Conservation (phyloP, 2,329 filamentous ascomycete species). For the Penicillium sp. region DNA sequence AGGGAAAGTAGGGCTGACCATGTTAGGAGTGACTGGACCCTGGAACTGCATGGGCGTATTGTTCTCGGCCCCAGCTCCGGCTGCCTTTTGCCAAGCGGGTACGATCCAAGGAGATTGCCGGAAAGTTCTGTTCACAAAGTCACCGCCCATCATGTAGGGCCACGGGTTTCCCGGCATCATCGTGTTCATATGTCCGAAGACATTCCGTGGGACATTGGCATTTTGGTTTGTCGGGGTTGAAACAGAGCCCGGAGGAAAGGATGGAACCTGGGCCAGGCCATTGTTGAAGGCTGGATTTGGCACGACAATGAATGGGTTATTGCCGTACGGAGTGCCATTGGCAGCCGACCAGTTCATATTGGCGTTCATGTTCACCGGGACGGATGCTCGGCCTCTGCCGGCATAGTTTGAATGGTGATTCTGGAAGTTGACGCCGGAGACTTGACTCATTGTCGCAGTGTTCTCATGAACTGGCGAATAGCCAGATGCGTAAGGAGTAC, state of each 20-base stretch:
- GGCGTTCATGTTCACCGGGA: conserved; percentile 35
- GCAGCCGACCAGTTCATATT: conserved; percentile 38
- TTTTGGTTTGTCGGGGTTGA: conserved; percentile 31
- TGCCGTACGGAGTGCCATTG: conserved; percentile 37
- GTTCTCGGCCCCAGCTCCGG: conserved; percentile 64
- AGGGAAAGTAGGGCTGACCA: conserved; percentile 62
- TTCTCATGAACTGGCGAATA: conserved; percentile 34
- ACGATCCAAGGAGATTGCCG: conserved; percentile 49
- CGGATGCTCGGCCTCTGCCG: conserved; percentile 31
- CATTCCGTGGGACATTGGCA: conserved; percentile 17
- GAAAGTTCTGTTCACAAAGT: conserved; percentile 45
- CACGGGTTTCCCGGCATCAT: conserved; percentile 39
- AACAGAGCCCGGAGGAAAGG: conserved; percentile 38
- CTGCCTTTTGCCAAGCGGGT: conserved; percentile 47
- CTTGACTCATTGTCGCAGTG: conserved; percentile 31
- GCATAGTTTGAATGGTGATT: conserved; percentile 39
- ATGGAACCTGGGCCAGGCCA: conserved; percentile 37
- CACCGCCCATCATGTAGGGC: conserved; percentile 45
- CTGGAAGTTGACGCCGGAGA: conserved; percentile 38
- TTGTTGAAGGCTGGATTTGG: conserved; percentile 44
- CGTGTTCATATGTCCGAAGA: conserved; percentile 46
- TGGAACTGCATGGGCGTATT: conserved; percentile 65
- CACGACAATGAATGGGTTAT: conserved; percentile 37
- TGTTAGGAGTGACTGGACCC: conserved; percentile 57
- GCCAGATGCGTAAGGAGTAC: conserved; percentile 31